Evolutionary conservation across 805 yeast species (phyloP).

Genomic region (Priceomyces melissophilus): DNA sequence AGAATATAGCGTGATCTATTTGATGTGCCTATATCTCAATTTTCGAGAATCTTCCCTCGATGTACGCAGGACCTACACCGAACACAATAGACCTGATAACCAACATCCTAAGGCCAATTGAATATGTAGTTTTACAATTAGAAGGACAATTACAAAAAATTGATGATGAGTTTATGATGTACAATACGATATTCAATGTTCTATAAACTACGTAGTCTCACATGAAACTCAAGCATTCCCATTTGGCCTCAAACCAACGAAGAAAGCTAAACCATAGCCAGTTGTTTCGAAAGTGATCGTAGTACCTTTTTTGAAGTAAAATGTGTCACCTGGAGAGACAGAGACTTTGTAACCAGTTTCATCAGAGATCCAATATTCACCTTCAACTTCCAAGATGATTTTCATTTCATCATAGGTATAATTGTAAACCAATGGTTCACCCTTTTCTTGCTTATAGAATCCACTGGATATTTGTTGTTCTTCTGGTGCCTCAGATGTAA

Average conservation of each 20-base stretch:
- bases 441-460: slow-evolving; percentile 65
- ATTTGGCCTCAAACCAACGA: slow-evolving; percentile 56
- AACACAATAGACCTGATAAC: too few relatives aligned
- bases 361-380: slow-evolving; percentile 59
- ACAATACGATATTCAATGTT: too few relatives aligned
- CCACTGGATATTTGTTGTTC: slow-evolving; percentile 64
- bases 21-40: too few relatives aligned
- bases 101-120: too few relatives aligned
- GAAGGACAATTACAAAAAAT: too few relatives aligned
- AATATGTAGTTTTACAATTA: too few relatives aligned
- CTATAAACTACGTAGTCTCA: too few relatives aligned
- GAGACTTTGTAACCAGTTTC: slow-evolving; percentile 58
- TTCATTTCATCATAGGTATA: slow-evolving; percentile 68
- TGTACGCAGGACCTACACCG: too few relatives aligned
- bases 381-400: slow-evolving; percentile 63
- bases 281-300: slow-evolving; percentile 58
- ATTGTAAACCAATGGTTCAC: slow-evolving; percentile 64
- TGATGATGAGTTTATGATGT: too few relatives aligned
- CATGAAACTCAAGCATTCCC: neutral
- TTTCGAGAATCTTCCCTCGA: too few relatives aligned
- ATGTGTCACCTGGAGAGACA: slow-evolving; percentile 63
- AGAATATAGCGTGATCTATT: neutral
- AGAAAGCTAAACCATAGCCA: slow-evolving; percentile 64
- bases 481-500: slow-evolving; percentile 56
- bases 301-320: slow-evolving; percentile 65